Evolutionary conservation across 192 early-diverging fungal species (phyloP), one percentile per base, ranked within the genome.

Genomic region (Linnemannia schmuckeri): DNA sequence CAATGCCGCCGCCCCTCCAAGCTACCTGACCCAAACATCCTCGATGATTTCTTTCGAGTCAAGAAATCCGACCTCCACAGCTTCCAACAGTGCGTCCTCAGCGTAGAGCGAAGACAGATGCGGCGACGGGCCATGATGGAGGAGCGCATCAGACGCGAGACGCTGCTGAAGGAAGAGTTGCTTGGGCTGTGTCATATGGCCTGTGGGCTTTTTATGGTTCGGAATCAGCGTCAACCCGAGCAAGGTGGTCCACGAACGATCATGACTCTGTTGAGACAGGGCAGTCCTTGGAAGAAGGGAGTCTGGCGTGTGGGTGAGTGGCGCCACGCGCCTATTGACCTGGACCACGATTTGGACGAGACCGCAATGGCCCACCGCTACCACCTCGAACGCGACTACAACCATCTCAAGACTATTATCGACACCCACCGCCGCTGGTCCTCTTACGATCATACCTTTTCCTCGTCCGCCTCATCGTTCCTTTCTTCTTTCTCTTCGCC

Each of bases 221-320:
- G 17, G 3, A 33, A 0, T 22, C 27, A 33, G 30, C 63, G 33
- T 22, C 72, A 17, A 68, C 68, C 66, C 2, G 27, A 78, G 72
- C 33, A 22, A 33, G 27, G 46, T 41, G 44, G 47, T 15, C 72
- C 17, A 9, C 72, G 1, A 33, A 72, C 80, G 2, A 76, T 82
- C 69, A 82, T 82, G 80, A 76, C 80, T 1, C 37, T 82, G 18
- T 47, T 82, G 10, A 44, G 80, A 10, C 63, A 76, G 20, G 66
- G 66, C 12, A 75, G 74, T 42, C 80, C 80, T 22, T 82, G 80
- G 80, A 57, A 46, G 2, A 76, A 82, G 40, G 80, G 80, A 1
- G 69, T 76, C n/a, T 82, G 80, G 80, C 80, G 80, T 41, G 74
- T 71, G 24, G 80, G 80, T 1, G 80, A 82, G 49, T 76, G 80